Evolutionary conservation across 768 basidiomycete genomes (phyloP).

Genomic region (Phlegmacium glaucopus): DNA sequence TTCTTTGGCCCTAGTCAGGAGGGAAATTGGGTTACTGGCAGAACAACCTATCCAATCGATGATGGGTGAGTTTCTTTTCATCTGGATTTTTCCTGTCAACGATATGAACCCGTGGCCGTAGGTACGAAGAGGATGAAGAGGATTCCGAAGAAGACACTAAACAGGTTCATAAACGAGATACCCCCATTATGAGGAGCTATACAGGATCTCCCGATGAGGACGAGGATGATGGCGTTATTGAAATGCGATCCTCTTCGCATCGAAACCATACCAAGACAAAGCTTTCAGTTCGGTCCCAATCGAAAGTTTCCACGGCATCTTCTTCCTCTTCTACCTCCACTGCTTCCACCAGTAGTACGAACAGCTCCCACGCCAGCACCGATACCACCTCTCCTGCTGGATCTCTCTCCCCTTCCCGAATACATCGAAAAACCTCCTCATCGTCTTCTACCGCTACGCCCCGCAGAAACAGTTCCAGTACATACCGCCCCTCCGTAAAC

Average conservation of each 20-base stretch:
- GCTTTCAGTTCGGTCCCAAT: conserved; percentile 34
- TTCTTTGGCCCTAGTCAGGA: conserved; percentile 22
- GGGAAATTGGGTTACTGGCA: conserved; percentile 19
- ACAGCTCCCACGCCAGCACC: conserved; percentile 12
- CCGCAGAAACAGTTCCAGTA: not conserved
- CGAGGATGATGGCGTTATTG: conserved; percentile 50
- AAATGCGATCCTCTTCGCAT: conserved; percentile 48
- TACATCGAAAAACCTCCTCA: conserved; percentile 13
- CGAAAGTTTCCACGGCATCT: conserved; percentile 41
- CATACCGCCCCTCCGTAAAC: not conserved
- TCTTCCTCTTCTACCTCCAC: conserved; percentile 35
- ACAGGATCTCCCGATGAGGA: conserved; percentile 24
- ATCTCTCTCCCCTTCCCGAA: conserved; percentile 21
- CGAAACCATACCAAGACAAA: conserved; percentile 21
- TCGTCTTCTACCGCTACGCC: not conserved
- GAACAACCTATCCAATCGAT: conserved; percentile 47
- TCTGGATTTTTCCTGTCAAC: conserved; percentile 1
- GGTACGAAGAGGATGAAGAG: conserved; percentile 71
- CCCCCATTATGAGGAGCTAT: conserved; percentile 27
- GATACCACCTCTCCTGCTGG: conserved; percentile 17
- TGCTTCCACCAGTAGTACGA: conserved; percentile 19
- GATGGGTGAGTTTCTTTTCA: conserved; percentile 48
- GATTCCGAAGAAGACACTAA: conserved; percentile 47
- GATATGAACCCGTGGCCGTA: conserved; percentile 19
- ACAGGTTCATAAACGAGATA: conserved; percentile 27